Evolutionary conservation across 2,329 filamentous ascomycete genomes (phyloP), one percentile per base, ranked within the genome.

Genomic region (Chalaropsis thielavioides): DNA sequence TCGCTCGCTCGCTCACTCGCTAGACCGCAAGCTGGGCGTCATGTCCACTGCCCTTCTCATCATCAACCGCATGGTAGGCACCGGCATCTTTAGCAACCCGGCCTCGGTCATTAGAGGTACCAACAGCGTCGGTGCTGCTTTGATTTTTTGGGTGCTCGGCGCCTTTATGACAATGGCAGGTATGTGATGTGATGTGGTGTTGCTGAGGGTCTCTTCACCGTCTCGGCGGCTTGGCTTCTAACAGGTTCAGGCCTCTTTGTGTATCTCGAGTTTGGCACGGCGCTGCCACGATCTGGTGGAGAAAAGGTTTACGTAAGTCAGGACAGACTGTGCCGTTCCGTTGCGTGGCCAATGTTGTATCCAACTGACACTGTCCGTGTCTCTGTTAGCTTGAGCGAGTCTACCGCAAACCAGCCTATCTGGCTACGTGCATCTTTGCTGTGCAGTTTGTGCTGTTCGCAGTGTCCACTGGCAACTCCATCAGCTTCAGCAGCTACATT

Each of bases 241-340:
- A 54, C 61, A 54, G 2, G 82, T 83, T 69, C 79, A 68, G 83
- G 83, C 24, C 75, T 86, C 13, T 80, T 79, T 64, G 82, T 87
- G 3, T 86, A 81, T 71, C 78, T 86, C 61, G 84, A 86, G 69
- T 85, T 85, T 69, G 83, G 83, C 27, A 76, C 83, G 3, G 82
- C 81, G 3, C 84, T 85, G 43, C 83, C 83, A 1, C 76, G 80
- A 43, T 84, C 81, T 15, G 83, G 84, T 15, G 84, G 84, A 22
- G 83, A 86, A 68, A 86, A 86, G 76, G 83, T 85, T 71, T 86
- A 86, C 70, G 64, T 66, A 64, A n/a, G 64, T 63, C 4, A 40
- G 8, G 0, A n/a, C 13, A 31, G 17, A 10, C 17, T 54, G 22
- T 22, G 19, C 11, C 2, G 27, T 38, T 24, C 24, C 2, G 27